A percentile compares a stretch with the other conserved stretches of the same genome.
phyloP scores from a whole-genome alignment of 1,139 yeast genomes.

The Scheffersomyces parashehatae region DNA sequence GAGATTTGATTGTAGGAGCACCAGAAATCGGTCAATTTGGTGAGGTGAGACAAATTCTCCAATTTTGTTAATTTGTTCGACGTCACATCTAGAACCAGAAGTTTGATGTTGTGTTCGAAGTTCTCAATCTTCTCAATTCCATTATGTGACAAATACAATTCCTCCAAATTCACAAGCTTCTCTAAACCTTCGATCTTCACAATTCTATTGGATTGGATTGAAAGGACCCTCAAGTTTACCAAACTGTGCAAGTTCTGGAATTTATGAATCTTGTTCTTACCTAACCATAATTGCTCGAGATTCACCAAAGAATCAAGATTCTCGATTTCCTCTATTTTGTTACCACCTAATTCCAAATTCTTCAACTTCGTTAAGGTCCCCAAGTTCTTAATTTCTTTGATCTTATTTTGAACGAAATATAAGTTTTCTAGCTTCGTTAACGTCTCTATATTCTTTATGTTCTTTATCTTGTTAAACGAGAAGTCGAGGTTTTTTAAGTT shows the following conservation, averaged over 20 bases:
- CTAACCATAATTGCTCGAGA: constrained; percentile 85
- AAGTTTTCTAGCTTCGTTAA: constrained; percentile 64
- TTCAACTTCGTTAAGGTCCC: constrained; percentile 57
- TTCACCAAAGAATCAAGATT: constrained; percentile 53
- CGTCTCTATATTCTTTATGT: constrained; percentile 75
- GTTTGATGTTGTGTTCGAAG: constrained; percentile 65
- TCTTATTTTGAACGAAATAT: constrained; percentile 88
- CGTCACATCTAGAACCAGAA: constrained; percentile 79
- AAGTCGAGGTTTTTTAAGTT: constrained; percentile 70
- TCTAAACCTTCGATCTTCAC: constrained; percentile 83
- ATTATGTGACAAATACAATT: constrained; percentile 85
- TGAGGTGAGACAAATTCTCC: constrained; percentile 65
- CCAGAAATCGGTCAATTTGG: constrained; percentile 86
- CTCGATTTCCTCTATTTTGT: constrained; percentile 67
- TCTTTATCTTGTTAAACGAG: constrained; percentile 87
- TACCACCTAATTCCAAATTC: constrained; percentile 91
- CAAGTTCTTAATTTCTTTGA: constrained; percentile 69
- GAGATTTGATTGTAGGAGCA: constrained; percentile 76
- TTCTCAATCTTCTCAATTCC: constrained; percentile 77
- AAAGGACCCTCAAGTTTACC: constrained; percentile 67
- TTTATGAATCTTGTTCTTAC: constrained; percentile 75
- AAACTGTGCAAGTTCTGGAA: constrained; percentile 66
- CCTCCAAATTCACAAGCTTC: constrained; percentile 69
- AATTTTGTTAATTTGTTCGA: constrained; percentile 66
- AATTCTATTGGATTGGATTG: constrained; percentile 86